Conservation (phyloP, 495 filamentous ascomycete genomes). For the Staphylotrichum longicolle region DNA sequence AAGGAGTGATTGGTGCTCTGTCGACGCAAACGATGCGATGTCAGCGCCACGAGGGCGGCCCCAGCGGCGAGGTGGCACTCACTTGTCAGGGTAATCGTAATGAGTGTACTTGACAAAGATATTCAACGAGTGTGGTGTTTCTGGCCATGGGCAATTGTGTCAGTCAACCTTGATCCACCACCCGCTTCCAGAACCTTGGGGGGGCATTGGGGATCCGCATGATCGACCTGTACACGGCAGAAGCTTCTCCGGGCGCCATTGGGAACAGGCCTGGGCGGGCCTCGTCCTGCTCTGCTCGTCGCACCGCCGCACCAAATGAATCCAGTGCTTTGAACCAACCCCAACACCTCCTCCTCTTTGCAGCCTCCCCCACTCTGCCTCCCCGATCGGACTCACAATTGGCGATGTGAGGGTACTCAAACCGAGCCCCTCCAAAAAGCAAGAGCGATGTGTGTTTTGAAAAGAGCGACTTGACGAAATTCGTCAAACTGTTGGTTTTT, state of each 20-base stretch:
- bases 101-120: conserved; percentile 63
- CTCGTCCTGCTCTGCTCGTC: conserved; percentile 9
- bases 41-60: conserved; percentile 33
- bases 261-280: not conserved
- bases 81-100: conserved; percentile 57
- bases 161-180: conserved; percentile 20
- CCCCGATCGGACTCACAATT: conserved; percentile 26
- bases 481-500: conserved; percentile 24
- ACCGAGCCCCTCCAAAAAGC: conserved; percentile 1
- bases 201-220: conserved; percentile 39
- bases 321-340: not conserved
- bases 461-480: conserved; percentile 51
- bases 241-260: not conserved
- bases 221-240: conserved; percentile 26
- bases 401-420: conserved; percentile 16
- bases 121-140: conserved; percentile 56
- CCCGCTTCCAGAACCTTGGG: conserved; percentile 10
- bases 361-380: conserved; percentile 5
- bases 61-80: conserved; percentile 20
- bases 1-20: conserved; percentile 26
- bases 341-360: no score
- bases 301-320: conserved; percentile 7
- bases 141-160: conserved; percentile 32
- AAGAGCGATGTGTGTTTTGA: conserved; percentile 26
- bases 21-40: conserved; percentile 6